phyloP scores from a whole-genome alignment of 2,329 filamentous ascomycete species.

The Ambrosiella cleistominuta region DNA sequence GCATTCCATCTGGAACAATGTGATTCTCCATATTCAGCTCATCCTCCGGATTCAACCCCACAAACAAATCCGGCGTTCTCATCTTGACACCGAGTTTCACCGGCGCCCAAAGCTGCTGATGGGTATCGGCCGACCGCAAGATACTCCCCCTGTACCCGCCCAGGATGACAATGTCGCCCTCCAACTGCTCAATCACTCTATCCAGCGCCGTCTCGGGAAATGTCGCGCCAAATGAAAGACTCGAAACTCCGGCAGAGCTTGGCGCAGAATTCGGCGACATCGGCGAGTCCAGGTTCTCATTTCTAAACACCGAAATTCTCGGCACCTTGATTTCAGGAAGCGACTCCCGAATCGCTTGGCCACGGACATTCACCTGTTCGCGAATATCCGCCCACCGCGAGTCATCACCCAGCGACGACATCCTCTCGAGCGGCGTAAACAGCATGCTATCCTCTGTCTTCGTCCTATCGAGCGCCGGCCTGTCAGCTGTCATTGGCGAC shows the following conservation, averaged over 20 bases:
- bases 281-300: slow-evolving; percentile 14
- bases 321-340: slow-evolving; percentile 60
- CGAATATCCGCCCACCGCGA: slow-evolving; percentile 62
- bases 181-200: slow-evolving; percentile 45
- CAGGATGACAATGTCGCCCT: slow-evolving; percentile 72
- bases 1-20: slow-evolving; percentile 74
- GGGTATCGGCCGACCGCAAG: slow-evolving; percentile 64
- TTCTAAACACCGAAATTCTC: slow-evolving; percentile 37
- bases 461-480: neutral
- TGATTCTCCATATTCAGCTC: slow-evolving; percentile 67
- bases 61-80: slow-evolving; percentile 77
- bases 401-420: slow-evolving; percentile 73
- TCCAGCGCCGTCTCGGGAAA: slow-evolving; percentile 26
- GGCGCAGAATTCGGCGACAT: slow-evolving; percentile 14
- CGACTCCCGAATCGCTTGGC: slow-evolving; percentile 82
- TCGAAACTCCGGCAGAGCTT: slow-evolving; percentile 5
- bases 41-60: slow-evolving; percentile 64
- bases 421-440: slow-evolving; percentile 55
- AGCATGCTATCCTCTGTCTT: slow-evolving; percentile 53
- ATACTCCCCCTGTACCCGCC: slow-evolving; percentile 84
- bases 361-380: slow-evolving; percentile 70
- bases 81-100: slow-evolving; percentile 86
- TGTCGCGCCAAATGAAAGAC: slow-evolving; percentile 1
- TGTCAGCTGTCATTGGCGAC: neutral
- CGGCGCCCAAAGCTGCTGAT: slow-evolving; percentile 83